Evolutionary conservation across 148 eudicot species (phyloP).

Genomic region (Euryodendron excelsum): DNA sequence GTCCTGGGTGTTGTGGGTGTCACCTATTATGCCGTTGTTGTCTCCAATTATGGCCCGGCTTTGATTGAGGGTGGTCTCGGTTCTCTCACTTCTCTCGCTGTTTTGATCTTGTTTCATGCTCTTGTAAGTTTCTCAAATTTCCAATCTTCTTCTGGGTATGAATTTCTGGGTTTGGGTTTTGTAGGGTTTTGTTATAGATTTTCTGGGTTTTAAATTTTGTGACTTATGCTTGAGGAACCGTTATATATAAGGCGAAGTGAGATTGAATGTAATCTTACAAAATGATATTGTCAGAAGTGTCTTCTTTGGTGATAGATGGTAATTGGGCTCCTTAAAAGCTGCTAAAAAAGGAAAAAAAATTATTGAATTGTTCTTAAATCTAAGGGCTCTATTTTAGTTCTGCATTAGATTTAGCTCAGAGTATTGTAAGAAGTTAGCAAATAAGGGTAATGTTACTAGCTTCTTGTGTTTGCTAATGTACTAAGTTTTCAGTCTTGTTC

Average conservation of each 20-base stretch:
- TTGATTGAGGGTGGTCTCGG: constrained; percentile 62
- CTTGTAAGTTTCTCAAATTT: constrained; percentile 35
- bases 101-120: constrained; percentile 69
- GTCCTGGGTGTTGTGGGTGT: constrained; percentile 88
- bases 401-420: not conserved
- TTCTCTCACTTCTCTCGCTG: constrained; percentile 55
- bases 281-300: not conserved
- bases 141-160: not conserved
- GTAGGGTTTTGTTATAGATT: not conserved
- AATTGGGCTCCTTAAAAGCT: not conserved
- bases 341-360: not conserved
- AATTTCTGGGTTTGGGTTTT: not conserved
- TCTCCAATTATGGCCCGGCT: constrained; percentile 65
- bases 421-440: not conserved
- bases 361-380: not conserved
- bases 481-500: not conserved
- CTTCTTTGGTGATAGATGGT: not conserved
- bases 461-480: not conserved
- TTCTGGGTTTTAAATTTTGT: not conserved
- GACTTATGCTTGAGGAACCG: not conserved
- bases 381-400: not conserved
- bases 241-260: not conserved
- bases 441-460: not conserved
- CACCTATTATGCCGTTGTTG: constrained; percentile 84
- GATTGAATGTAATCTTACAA: not conserved